Base-by-base conservation (phyloP, 495 filamentous ascomycete species). In the Aspergillus mulundensis region DNA sequence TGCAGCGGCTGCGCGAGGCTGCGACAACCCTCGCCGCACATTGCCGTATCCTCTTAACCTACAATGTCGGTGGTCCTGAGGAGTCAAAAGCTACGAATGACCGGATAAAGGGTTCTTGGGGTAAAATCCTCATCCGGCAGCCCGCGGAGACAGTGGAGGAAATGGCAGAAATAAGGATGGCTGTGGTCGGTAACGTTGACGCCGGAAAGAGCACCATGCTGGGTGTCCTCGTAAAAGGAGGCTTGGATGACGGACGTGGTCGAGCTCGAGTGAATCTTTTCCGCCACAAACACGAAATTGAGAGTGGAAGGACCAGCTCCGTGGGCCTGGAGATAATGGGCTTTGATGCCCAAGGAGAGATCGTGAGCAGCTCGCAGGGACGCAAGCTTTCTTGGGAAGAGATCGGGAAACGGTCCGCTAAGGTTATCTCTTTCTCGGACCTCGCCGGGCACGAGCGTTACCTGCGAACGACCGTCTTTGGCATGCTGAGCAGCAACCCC, bases 321-420 rank as follows among this genome's bases (percentile, higher is more conserved):
- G 94, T 98, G 3, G 94, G 94, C 23, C 89, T 96, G 90, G 94
- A 98, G 70, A 98, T 98, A 46, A 94, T 98, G 90, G 94, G 94
- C 11, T 98, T 97, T 62, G 92, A 97, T 69, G 88, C 87, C 54
- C 81, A 79, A 51, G 94, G 95, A 16, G 87, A 96, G 24, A 86
- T 96, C 38, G 81, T 98, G 45, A 80, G 84, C 24, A 90, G 87
- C 23, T 87, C 88, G 0, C 87, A 91, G 8, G 95, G 94, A 3
- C 80, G 91, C 52, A 92, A 90, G 66, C 75, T 98, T 23, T 91
- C 91, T 19, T 98, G 94, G 94, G 94, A 97, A 65, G 94, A 98
- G 70, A 96, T 98, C 69, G 95, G 95, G 21, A 91, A 89, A 70
- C 89, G 90, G 40, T 94, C 91, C 61, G 84, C 85, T 16, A 98